A percentile compares a stretch with the other conserved stretches of the same genome.
Conservation (phyloP, 345 rosid genomes). For the Microthlaspi erraticum region DNA sequence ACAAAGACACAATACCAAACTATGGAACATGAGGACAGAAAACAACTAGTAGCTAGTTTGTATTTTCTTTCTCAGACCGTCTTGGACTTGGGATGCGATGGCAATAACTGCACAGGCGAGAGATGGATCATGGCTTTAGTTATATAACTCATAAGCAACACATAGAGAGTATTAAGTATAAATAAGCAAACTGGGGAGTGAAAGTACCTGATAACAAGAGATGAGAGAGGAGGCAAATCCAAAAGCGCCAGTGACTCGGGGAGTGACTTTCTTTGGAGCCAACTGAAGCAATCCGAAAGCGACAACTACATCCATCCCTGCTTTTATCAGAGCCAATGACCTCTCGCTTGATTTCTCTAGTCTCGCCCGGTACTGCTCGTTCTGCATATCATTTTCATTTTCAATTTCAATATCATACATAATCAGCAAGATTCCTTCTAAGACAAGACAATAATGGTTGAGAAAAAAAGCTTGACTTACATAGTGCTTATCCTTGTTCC, state of each 20-base stretch:
- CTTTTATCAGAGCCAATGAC: conserved; percentile 80
- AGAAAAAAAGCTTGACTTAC: conserved; percentile 44
- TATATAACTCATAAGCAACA: background rate
- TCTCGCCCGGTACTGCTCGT: conserved; percentile 74
- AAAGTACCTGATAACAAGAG: conserved; percentile 75
- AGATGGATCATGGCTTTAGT: background rate
- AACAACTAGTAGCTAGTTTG: background rate
- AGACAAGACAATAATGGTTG: conserved; percentile 3
- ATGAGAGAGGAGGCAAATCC: conserved; percentile 83
- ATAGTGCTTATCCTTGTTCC: conserved; percentile 64
- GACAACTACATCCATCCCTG: conserved; percentile 84
- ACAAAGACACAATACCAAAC: background rate
- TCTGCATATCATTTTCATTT: conserved; percentile 51
- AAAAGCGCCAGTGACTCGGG: conserved; percentile 90
- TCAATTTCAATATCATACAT: background rate
- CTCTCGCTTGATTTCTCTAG: conserved; percentile 82
- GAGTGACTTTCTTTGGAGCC: conserved; percentile 91
- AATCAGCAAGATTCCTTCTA: background rate
- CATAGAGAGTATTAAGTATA: no score
- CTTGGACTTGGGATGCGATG: conserved; percentile 42
- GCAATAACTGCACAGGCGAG: conserved; percentile 32
- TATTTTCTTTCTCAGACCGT: conserved; percentile 16
- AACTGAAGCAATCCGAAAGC: conserved; percentile 88
- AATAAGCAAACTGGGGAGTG: background rate
- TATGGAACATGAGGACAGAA: background rate